These are phyloP conservation scores for Sophora flavescens DNA, from an alignment of 306 rosid genomes.

Conservation along the genomic window DNA sequence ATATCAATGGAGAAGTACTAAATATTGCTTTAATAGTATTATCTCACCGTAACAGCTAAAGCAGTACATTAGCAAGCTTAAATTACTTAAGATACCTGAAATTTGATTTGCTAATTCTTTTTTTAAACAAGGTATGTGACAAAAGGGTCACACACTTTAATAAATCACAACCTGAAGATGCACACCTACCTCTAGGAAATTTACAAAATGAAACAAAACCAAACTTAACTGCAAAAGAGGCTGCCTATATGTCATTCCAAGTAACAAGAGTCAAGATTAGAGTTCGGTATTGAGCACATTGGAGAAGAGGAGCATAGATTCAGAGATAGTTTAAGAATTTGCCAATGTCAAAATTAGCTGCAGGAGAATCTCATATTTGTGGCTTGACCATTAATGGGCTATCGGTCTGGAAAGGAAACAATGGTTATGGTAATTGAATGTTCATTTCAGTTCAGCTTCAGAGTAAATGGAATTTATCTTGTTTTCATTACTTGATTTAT, in stretches of 20 bases:
- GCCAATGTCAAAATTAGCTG: conserved; percentile 30
- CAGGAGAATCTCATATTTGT: conserved; percentile 38
- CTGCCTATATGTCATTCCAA: neutral
- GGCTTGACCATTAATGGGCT: conserved; percentile 28
- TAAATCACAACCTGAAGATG: neutral
- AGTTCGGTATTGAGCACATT: conserved; percentile 31
- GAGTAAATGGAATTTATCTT: conserved; percentile 2
- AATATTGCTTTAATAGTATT: neutral
- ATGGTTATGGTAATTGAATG: conserved; percentile 36
- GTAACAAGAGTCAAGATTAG: neutral
- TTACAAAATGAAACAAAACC: conserved; percentile 1
- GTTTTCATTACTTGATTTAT: conserved; percentile 14
- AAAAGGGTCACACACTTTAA: neutral
- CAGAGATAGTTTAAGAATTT: conserved; percentile 25
- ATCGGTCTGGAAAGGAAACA: conserved; percentile 38
- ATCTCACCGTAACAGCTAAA: neutral
- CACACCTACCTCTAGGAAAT: neutral
- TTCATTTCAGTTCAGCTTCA: conserved; percentile 24
- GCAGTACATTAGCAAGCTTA: neutral
- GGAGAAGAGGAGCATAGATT: conserved; percentile 21
- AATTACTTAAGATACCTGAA: neutral
- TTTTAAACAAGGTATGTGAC: conserved; percentile 6
- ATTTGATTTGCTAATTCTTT: neutral
- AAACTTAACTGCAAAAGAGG: neutral
- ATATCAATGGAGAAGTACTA: conserved; percentile 36